phyloP scores from a whole-genome alignment of 2,329 filamentous ascomycete species.

The Neodidymelliopsis sp. region DNA sequence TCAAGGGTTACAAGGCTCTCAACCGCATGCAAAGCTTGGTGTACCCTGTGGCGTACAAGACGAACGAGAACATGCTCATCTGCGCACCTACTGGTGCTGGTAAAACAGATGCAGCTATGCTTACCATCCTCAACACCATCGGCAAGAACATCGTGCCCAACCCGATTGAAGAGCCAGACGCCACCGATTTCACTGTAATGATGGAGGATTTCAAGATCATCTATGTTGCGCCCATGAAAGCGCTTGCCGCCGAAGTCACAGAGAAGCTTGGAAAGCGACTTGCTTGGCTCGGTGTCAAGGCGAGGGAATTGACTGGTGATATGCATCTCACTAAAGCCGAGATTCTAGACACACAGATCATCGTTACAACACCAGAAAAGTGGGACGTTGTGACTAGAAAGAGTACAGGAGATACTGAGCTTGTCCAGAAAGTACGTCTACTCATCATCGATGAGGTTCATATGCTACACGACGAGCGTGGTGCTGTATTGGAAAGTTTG shows the following conservation, averaged over 20 bases:
- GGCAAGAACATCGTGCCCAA: conserved; percentile 84
- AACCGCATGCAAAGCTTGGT: conserved; percentile 99
- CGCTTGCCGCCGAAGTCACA: conserved; percentile 93
- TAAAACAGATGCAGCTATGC: conserved; percentile 98
- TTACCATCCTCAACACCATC: conserved; percentile 90
- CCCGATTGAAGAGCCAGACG: conserved; percentile 75
- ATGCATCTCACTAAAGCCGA: conserved; percentile 99
- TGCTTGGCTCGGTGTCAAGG: conserved; percentile 90
- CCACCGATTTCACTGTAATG: conserved; percentile 82
- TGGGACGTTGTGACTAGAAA: conserved; percentile 99
- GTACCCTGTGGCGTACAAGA: conserved; percentile 93
- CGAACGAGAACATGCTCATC: conserved; percentile 97
- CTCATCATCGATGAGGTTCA: conserved; percentile 99
- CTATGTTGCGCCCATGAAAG: conserved; percentile 99
- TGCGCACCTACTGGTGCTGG: conserved; percentile 97
- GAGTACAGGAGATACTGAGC: conserved; percentile 94
- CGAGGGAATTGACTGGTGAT: conserved; percentile 93
- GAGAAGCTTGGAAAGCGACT: conserved; percentile 91
- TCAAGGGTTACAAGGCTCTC: conserved; percentile 89
- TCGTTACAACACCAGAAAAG: conserved; percentile 98
- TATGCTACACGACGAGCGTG: conserved; percentile 98
- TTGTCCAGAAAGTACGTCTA: conserved; percentile 95
- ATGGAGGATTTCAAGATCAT: conserved; percentile 96
- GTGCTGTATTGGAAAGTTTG: conserved; percentile 92
- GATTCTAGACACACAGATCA: conserved; percentile 95